Evolutionary conservation across 345 rosid genomes (phyloP).

Genomic region (Dipteronia dyeriana): DNA sequence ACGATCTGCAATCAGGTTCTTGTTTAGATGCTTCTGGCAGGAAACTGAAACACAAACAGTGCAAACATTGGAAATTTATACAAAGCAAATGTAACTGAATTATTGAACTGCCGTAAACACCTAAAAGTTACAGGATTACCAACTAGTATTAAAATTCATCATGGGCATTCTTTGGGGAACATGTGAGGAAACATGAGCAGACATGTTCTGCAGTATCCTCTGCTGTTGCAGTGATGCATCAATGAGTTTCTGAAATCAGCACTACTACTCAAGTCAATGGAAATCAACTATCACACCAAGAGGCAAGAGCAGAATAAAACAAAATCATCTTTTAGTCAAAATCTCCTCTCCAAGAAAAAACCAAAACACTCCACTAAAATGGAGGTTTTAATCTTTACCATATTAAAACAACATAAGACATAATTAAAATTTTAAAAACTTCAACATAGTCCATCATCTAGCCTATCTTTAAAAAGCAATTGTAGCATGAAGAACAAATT

Average conservation of each 20-base stretch:
- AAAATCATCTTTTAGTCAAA: not conserved
- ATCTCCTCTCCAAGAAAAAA: not conserved
- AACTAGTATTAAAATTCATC: conserved; percentile 44
- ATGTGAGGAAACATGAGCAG: conserved; percentile 48
- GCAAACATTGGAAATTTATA: conserved; percentile 11
- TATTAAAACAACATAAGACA: not conserved
- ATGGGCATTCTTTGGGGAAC: conserved; percentile 43
- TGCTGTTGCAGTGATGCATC: conserved; percentile 72
- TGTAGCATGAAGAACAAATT: no score
- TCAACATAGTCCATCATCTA: not conserved
- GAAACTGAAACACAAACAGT: conserved; percentile 39
- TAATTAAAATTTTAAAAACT: not conserved
- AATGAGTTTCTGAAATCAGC: conserved; percentile 63
- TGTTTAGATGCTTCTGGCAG: conserved; percentile 43
- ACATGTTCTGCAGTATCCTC: conserved; percentile 70
- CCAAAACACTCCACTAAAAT: not conserved
- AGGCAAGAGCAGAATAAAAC: not conserved
- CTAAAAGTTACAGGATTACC: conserved; percentile 31
- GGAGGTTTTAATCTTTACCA: not conserved
- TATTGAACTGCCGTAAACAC: not conserved
- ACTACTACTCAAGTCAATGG: conserved; percentile 6
- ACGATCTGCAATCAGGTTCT: conserved; percentile 27
- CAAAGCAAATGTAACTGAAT: conserved; percentile 6
- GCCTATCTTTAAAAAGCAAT: no score
- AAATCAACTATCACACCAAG: not conserved